Conservation (phyloP, 2,329 filamentous ascomycete genomes). For the Diaporthe citri region DNA sequence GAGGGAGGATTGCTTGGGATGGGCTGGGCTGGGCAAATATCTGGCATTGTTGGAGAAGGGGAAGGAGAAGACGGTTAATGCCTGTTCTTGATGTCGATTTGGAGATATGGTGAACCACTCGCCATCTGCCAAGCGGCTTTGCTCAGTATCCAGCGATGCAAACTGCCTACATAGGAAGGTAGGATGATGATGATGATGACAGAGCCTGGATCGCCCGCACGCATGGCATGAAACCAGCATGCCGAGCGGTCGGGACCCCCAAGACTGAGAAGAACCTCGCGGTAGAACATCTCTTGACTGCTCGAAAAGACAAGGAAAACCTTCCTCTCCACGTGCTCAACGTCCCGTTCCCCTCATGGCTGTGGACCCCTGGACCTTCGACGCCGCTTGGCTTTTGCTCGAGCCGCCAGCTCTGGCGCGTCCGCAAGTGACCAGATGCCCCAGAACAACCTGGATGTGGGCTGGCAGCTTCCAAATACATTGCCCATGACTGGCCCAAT, state of each 20-base stretch:
- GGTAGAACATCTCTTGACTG: constrained; percentile 14
- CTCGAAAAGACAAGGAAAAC: constrained; percentile 15
- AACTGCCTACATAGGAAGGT: constrained; percentile 30
- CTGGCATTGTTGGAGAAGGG: neutral
- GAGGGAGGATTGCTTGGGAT: neutral
- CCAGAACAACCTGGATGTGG: neutral
- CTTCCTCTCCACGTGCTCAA: constrained; percentile 2
- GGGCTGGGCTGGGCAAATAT: constrained; percentile 4
- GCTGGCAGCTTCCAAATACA: neutral
- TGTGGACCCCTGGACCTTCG: neutral
- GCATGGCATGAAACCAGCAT: constrained; percentile 25
- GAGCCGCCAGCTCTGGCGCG: neutral
- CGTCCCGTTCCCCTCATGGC: neutral
- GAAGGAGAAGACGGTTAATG: neutral
- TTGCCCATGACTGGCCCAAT: constrained; percentile 3
- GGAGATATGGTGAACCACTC: neutral
- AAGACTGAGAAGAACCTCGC: constrained; percentile 16
- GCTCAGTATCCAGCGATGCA: constrained; percentile 22
- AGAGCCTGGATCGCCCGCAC: constrained; percentile 18
- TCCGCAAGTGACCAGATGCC: neutral
- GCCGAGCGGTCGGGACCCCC: constrained; percentile 5
- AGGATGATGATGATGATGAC: constrained; percentile 8
- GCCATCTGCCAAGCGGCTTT: constrained; percentile 18
- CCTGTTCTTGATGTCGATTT: constrained; percentile 5
- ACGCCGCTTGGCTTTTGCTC: neutral